Conservation (phyloP, 371 early-diverging fungal genomes). For the Mucor racemosus region DNA sequence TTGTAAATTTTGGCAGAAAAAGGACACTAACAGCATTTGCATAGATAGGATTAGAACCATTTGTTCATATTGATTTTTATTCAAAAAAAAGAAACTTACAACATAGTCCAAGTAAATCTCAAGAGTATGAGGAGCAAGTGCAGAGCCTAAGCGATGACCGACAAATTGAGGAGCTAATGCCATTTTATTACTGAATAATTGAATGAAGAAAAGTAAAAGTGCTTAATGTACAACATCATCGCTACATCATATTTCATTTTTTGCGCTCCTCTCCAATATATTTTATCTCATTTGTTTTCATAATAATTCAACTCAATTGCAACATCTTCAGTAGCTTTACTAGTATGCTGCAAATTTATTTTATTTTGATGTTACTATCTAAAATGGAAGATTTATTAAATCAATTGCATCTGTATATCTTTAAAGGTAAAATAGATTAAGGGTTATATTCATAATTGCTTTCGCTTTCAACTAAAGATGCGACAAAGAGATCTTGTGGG, state of each 20-base stretch:
- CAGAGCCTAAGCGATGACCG: constrained; percentile 65
- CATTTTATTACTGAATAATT: constrained; percentile 26
- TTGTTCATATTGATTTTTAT: neutral
- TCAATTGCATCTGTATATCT: too few relatives aligned
- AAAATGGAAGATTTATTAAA: too few relatives aligned
- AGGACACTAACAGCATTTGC: constrained; percentile 52
- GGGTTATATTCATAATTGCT: too few relatives aligned
- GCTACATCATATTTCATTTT: neutral
- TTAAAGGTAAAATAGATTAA: too few relatives aligned
- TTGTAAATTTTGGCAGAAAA: constrained; percentile 67
- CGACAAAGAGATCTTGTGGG: too few relatives aligned
- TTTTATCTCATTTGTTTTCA: too few relatives aligned
- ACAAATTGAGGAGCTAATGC: constrained; percentile 55
- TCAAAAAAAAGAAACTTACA: constrained; percentile 38
- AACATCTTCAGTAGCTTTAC: too few relatives aligned
- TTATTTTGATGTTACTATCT: too few relatives aligned
- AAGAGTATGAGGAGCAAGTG: constrained; percentile 56
- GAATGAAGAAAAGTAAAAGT: neutral
- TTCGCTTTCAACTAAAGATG: too few relatives aligned
- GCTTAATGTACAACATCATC: neutral
- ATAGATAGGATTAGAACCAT: neutral
- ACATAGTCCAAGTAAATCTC: constrained; percentile 74
- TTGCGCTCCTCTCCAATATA: neutral
- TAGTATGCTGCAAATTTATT: too few relatives aligned
- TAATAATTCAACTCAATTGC: too few relatives aligned